Conservation (phyloP, 495 filamentous ascomycete species). For the Cudoniella acicularis region DNA sequence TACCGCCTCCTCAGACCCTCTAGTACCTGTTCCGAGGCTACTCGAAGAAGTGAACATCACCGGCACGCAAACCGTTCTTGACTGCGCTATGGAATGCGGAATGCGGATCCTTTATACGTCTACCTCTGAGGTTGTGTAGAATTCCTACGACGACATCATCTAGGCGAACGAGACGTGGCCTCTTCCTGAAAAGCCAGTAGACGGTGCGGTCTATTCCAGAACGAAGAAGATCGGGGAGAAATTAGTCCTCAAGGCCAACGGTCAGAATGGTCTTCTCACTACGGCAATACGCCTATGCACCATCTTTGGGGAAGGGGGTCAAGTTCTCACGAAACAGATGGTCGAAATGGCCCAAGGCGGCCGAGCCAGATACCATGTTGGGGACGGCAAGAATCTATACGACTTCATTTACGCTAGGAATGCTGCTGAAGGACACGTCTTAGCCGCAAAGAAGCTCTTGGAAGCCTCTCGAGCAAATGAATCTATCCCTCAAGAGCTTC, state of each 20-base stretch:
- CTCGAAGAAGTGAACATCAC: conserved; percentile 85
- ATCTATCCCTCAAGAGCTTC: conserved; percentile 58
- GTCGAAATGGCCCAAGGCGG: conserved; percentile 37
- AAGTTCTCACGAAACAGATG: conserved; percentile 39
- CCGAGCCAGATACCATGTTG: conserved; percentile 75
- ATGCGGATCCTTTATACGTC: conserved; percentile 92
- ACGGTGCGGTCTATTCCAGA: neutral
- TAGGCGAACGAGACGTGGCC: conserved; percentile 78
- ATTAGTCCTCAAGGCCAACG: conserved; percentile 78
- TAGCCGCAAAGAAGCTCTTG: conserved; percentile 68
- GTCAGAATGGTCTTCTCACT: conserved; percentile 55
- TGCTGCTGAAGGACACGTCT: conserved; percentile 66
- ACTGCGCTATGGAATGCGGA: conserved; percentile 61
- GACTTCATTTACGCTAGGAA: conserved; percentile 79
- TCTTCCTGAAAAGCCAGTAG: neutral
- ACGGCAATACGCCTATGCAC: conserved; percentile 77
- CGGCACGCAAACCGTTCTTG: conserved; percentile 72
- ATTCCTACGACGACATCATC: conserved; percentile 70
- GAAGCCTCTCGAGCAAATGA: conserved; percentile 35
- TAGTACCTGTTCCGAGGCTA: conserved; percentile 41
- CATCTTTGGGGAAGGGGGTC: conserved; percentile 84
- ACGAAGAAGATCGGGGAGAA: conserved; percentile 56
- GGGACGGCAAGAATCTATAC: conserved; percentile 78
- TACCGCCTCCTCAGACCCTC: conserved; percentile 70
- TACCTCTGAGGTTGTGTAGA: conserved; percentile 78